phyloP scores from a whole-genome alignment of 2,329 filamentous ascomycete species.

The Cladosporium phlei region DNA sequence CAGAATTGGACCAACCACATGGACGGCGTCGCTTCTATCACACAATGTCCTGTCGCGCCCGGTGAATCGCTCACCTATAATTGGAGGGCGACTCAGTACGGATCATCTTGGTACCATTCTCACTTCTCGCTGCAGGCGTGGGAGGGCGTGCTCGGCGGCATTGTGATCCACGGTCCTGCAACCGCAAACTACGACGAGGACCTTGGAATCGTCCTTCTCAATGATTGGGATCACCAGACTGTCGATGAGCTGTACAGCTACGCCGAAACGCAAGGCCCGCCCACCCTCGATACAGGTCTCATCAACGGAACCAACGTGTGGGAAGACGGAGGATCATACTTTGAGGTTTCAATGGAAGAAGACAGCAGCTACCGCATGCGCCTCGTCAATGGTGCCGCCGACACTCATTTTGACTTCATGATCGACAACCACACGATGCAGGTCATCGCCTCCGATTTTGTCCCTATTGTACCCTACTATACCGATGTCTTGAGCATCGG shows the following conservation, averaged over 20 bases:
- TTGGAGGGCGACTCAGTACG: conserved; percentile 31
- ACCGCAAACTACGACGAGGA: conserved; percentile 37
- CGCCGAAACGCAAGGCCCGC: conserved; percentile 24
- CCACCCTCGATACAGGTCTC: conserved; percentile 30
- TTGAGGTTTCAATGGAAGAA: conserved; percentile 26
- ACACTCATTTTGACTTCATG: conserved; percentile 35
- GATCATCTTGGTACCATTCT: conserved; percentile 39
- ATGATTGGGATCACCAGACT: conserved; percentile 35
- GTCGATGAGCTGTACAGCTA: conserved; percentile 24
- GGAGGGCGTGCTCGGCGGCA: conserved; percentile 36
- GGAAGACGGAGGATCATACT: conserved; percentile 22
- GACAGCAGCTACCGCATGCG: conserved; percentile 42
- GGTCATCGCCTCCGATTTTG: conserved; percentile 42
- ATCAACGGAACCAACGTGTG: conserved; percentile 32
- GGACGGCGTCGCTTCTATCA: conserved; percentile 48
- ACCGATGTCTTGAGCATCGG: conserved; percentile 33
- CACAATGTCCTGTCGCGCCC: conserved; percentile 65
- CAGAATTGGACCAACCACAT: conserved; percentile 47
- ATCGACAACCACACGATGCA: conserved; percentile 41
- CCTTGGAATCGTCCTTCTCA: conserved; percentile 36
- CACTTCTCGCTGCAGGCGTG: conserved; percentile 40
- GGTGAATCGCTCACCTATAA: conserved; percentile 42
- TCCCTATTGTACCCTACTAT: conserved; percentile 40
- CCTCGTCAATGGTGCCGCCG: conserved; percentile 38
- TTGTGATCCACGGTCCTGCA: conserved; percentile 38